These are phyloP conservation scores for Xerophyta viscosa DNA, from an alignment of 106 monocot species.

Conservation along the genomic window DNA sequence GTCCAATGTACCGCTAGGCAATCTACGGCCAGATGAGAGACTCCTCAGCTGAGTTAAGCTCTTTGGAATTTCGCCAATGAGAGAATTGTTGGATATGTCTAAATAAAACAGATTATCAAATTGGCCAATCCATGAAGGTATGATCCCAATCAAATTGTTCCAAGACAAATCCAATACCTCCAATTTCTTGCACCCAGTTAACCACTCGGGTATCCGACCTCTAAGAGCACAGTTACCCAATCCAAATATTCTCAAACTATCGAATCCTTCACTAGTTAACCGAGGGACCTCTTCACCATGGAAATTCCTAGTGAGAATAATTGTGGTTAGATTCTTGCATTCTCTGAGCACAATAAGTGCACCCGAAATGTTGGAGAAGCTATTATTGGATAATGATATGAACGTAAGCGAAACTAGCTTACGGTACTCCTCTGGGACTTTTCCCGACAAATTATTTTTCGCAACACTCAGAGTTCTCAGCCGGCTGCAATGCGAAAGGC, in stretches of 20 bases:
- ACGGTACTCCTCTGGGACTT: slow-evolving; percentile 35
- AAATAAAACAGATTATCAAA: slow-evolving; percentile 49
- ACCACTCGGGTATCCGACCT: slow-evolving; percentile 49
- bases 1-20: not conserved
- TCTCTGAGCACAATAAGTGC: slow-evolving; percentile 28
- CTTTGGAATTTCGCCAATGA: slow-evolving; percentile 48
- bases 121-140: slow-evolving; percentile 49
- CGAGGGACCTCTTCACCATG: slow-evolving; percentile 42
- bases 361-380: slow-evolving; percentile 36
- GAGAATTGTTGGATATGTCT: slow-evolving; percentile 73
- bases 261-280: slow-evolving; percentile 15
- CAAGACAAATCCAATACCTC: slow-evolving; percentile 68
- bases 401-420: slow-evolving; percentile 45
- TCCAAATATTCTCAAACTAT: slow-evolving; percentile 37
- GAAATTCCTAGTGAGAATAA: slow-evolving; percentile 66
- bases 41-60: slow-evolving; percentile 50
- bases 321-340: slow-evolving; percentile 50
- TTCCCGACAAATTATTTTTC: slow-evolving; percentile 44
- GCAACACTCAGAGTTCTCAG: slow-evolving; percentile 53
- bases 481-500: slow-evolving; percentile 30
- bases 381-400: slow-evolving; percentile 63
- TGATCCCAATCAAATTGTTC: slow-evolving; percentile 45
- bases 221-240: slow-evolving; percentile 51
- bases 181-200: slow-evolving; percentile 39
- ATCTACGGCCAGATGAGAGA: slow-evolving; percentile 16